Conservation (phyloP, 192 early-diverging fungal species). For the Backusella macrospora region DNA sequence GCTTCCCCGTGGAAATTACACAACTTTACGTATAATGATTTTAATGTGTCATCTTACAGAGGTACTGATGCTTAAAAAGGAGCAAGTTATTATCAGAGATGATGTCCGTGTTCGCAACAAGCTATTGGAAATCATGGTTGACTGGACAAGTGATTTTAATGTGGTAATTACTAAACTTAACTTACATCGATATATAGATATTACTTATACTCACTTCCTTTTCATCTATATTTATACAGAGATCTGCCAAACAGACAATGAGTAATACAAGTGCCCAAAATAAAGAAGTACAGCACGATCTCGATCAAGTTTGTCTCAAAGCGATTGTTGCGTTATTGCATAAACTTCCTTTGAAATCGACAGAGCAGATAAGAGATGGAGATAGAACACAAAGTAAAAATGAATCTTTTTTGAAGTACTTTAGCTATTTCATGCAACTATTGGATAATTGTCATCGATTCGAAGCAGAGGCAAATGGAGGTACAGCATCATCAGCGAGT, state of each 20-base stretch:
- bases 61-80: constrained; percentile 68
- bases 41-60: constrained; percentile 76
- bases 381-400: constrained; percentile 59
- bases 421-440: constrained; percentile 72
- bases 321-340: constrained; percentile 65
- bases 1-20: constrained; percentile 47
- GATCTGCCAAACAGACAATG: background rate
- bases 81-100: constrained; percentile 65
- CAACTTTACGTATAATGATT: constrained; percentile 65
- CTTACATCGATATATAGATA: background rate
- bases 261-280: constrained; percentile 33
- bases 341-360: constrained; percentile 69
- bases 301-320: constrained; percentile 78
- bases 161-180: constrained; percentile 34
- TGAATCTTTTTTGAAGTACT: constrained; percentile 66
- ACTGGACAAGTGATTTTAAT: constrained; percentile 71
- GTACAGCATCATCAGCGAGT: background rate
- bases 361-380: constrained; percentile 54
- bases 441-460: constrained; percentile 60
- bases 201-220: background rate
- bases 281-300: constrained; percentile 65
- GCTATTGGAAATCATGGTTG: constrained; percentile 65
- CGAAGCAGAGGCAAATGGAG: constrained; percentile 35
- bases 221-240: background rate
- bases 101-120: constrained; percentile 70